Evolutionary conservation across 352 stramenopile genomes (phyloP).

Genomic region (Phytophthora foliorum): DNA sequence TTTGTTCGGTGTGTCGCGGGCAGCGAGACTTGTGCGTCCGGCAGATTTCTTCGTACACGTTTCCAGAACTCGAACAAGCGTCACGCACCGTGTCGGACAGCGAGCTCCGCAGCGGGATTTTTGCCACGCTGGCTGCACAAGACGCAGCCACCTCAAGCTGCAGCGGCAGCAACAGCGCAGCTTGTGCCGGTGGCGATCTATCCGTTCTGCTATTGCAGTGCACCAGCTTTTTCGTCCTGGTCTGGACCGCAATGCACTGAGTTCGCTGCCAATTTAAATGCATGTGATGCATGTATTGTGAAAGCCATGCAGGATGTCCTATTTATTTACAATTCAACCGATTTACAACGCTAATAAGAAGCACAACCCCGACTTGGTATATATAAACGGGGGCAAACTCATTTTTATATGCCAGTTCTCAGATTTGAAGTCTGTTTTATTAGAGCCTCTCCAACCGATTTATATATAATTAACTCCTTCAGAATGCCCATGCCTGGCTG

Average conservation of each 20-base stretch:
- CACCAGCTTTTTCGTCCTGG: constrained; percentile 4
- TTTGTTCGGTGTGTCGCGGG: constrained; percentile 65
- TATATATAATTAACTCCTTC: too few species aligned
- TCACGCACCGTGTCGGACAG: constrained; percentile 32
- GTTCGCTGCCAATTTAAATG: not conserved
- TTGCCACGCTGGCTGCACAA: constrained; percentile 28
- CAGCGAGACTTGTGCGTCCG: constrained; percentile 47
- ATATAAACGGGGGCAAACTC: too few species aligned
- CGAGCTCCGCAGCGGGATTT: constrained; percentile 49
- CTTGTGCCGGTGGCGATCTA: not conserved
- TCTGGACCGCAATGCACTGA: constrained; percentile 17
- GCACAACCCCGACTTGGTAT: too few species aligned
- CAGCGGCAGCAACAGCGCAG: constrained; percentile 12
- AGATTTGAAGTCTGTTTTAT: too few species aligned
- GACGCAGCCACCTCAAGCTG: constrained; percentile 18
- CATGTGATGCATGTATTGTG: not conserved
- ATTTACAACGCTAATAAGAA: too few species aligned
- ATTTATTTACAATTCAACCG: too few species aligned
- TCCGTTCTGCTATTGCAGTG: constrained; percentile 9
- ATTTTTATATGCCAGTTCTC: too few species aligned
- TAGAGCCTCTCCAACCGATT: too few species aligned
- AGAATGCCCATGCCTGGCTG: too few species aligned
- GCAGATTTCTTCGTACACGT: constrained; percentile 50
- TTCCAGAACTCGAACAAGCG: constrained; percentile 46
- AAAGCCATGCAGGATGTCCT: too few species aligned